Evolutionary conservation across 1,284 basidiomycete species (phyloP), one percentile per base, ranked within the genome.

Genomic region (Ganoderma lingzhi): DNA sequence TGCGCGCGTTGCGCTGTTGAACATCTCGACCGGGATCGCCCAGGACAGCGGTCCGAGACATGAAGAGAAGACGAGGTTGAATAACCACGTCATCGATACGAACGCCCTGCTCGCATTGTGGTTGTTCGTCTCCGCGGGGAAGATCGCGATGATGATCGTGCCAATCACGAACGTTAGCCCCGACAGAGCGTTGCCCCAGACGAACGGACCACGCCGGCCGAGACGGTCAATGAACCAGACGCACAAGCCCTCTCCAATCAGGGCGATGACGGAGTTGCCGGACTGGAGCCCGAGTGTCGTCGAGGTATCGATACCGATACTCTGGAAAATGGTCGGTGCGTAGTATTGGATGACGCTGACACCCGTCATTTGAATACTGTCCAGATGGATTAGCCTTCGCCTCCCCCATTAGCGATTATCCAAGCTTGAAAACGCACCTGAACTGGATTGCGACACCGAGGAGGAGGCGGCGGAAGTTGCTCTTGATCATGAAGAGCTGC

Each of bases 211-310:
- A 63, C 88, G 80, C 28, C 89, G 81, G 15, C 89, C 88, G 2
- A 86, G 83, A 60, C 81, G 82, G 76, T 91, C 89, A 59, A 90
- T 82, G 82, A 86, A 88, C 58, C 88, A 76, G 35, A 90, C 81
- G 75, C 88, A 90, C 56, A 84, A 82, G 1, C 81, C 84, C 72
- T 90, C 86, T 8, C 87, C 89, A 62, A 88, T 81, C 44, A 91
- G 81, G 4, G 87, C 88, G 67, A 89, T 86, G 67, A 90, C 81
- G 60, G 84, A 87, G 80, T 89, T 90, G 77, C 90, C 87, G 8
- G 84, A 86, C 77, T 90, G 88, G 77, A 91, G 86, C 35, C 89
- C 81, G 28, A 91, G 84, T 44, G 77, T 78, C 10, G 76, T 76
- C 14, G 75, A 75, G 2, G 77, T 77, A 68, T 76, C 74, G 60